These are phyloP conservation scores for Neurospora terricola DNA, from an alignment of 495 filamentous ascomycete genomes.

Conservation along the genomic window DNA sequence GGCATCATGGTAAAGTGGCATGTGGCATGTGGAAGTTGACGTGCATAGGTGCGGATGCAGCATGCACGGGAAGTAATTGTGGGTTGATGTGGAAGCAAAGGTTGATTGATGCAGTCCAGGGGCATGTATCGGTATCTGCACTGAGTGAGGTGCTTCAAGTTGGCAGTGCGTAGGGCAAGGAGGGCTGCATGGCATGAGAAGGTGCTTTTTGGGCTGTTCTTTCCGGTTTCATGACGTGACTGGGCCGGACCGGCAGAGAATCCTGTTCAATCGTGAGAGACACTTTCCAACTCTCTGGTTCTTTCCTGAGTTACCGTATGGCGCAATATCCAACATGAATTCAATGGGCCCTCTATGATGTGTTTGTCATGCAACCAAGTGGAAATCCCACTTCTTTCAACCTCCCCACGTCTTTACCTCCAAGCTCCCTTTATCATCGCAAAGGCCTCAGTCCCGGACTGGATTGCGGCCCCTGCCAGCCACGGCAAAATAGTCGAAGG, in stretches of 20 bases:
- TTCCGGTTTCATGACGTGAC: not conserved
- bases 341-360: not conserved
- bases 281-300: not conserved
- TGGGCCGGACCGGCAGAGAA: too few species aligned
- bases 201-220: not conserved
- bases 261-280: not conserved
- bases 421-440: not conserved
- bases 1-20: not conserved
- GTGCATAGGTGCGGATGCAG: not conserved
- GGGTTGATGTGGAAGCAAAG: not conserved
- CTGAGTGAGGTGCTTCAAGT: not conserved
- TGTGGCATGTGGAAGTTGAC: not conserved
- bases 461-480: not conserved
- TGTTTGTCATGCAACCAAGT: not conserved
- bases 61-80: not conserved
- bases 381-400: too few species aligned
- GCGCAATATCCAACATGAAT: not conserved
- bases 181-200: not conserved
- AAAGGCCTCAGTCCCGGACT: not conserved
- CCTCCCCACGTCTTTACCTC: not conserved
- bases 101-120: not conserved
- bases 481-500: not conserved
- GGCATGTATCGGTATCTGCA: not conserved
- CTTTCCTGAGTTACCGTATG: not conserved
- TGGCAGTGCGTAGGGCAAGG: not conserved